A percentile compares a stretch with the other conserved stretches of the same genome.
phyloP scores from a whole-genome alignment of 495 filamentous ascomycete species.

The Neurospora sp. region DNA sequence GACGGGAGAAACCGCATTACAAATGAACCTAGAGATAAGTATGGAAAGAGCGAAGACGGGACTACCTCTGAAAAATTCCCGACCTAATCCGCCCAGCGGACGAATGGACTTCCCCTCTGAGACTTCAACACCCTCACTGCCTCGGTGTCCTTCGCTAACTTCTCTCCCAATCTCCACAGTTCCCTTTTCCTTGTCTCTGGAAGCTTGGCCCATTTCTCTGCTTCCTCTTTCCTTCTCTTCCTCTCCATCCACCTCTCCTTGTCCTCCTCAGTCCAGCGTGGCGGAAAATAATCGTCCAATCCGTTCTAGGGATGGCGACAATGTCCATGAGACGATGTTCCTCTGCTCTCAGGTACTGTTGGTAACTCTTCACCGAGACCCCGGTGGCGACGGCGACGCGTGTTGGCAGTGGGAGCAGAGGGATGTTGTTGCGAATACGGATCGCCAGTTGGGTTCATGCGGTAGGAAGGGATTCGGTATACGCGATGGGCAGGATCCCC shows the following conservation, averaged over 20 bases:
- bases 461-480: not conserved
- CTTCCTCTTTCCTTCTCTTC: not conserved
- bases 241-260: not conserved
- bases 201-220: not conserved
- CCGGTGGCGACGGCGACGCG: not conserved
- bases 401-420: not conserved
- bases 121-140: not conserved
- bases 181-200: not conserved
- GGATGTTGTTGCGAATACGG: rapidly evolving
- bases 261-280: not conserved
- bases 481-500: not conserved
- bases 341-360: not conserved
- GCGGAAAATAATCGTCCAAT: not conserved
- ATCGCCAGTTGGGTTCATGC: not conserved
- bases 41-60: not conserved
- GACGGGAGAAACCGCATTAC: too few relatives aligned
- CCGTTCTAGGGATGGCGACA: not conserved
- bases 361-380: not conserved
- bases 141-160: not conserved
- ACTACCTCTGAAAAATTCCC: not conserved
- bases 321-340: not conserved
- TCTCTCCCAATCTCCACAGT: not conserved
- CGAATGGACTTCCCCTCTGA: not conserved
- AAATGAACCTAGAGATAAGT: too few relatives aligned
- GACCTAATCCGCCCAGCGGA: not conserved